Conservation (phyloP, 139 green algal genomes). For the Auxenochlorella protothecoides region DNA sequence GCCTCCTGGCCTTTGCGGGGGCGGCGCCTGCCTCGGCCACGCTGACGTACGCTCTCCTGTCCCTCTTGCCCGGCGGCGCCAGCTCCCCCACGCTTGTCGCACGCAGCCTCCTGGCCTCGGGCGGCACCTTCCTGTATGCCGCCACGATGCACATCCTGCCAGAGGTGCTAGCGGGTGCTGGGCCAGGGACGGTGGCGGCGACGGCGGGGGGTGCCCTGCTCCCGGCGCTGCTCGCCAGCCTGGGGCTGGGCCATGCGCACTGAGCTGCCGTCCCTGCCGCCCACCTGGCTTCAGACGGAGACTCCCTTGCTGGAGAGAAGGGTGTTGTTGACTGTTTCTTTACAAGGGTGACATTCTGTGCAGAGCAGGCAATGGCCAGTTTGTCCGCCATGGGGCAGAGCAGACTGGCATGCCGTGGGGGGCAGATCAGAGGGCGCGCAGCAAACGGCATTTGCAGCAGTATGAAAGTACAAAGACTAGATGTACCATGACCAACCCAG, state of each 20-base stretch:
- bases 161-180: constrained; percentile 15
- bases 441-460: too few species aligned
- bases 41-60: constrained; percentile 21
- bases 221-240: not conserved
- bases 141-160: constrained; percentile 54
- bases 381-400: too few species aligned
- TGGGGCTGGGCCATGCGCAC: not conserved
- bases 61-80: constrained; percentile 16
- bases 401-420: too few species aligned
- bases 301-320: not conserved
- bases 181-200: not conserved
- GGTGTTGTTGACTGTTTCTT: too few species aligned
- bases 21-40: constrained; percentile 31
- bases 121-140: constrained; percentile 56
- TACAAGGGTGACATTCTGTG: too few species aligned
- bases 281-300: not conserved
- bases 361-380: too few species aligned
- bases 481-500: too few species aligned
- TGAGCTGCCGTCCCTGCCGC: not conserved
- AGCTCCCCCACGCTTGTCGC: constrained; percentile 9
- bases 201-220: not conserved
- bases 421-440: too few species aligned
- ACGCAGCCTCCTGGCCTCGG: constrained; percentile 36
- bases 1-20: constrained; percentile 20
- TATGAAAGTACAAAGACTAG: too few species aligned